Evolutionary conservation across 108 stramenopile species (phyloP), one percentile per base, ranked within the genome.

Genomic region (Bacterosira constricta): DNA sequence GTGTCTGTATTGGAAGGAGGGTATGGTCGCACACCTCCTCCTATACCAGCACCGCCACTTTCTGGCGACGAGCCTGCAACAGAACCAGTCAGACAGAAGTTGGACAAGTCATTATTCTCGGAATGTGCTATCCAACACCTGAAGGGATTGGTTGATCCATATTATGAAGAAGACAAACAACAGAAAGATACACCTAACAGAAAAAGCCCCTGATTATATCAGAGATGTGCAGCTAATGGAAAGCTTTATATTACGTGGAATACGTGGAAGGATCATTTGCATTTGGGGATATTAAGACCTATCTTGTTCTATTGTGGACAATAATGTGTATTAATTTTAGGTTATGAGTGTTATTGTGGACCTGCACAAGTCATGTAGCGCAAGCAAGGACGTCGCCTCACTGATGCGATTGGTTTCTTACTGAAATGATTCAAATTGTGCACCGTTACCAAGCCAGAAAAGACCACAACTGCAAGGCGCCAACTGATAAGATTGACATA

Each of bases 1-100:
- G 93, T 98, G 4, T 96, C 96, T 15, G 96, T 96, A 13, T 68
- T 98, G 37, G 97, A 98, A 72, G 97, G 97, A 51, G 97, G 97
- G 18, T 98, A 98, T 66, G 92, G 94, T 13, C 71, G 88, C 58
- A 79, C 87, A 27, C 77, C 85, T 12, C 65, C 62, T 29, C 11
- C 38, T n/a, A 42, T 67, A 27, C 73, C 81, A 13, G 31, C 74
- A 7, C 71, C 70, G 32, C 71, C 76, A 38, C 13, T 66, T 11
- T 56, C 46, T 37, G 42, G 49, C 18, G 39, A 60, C 38, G 37
- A 41, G 30, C 17, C 37, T 18, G 38, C 64, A 9, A 56, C 71
- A 50, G 46, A 0, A 25, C 12, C 47, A 34, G 17, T 57, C 17
- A 53, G 49, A 44, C 63, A 47, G 18, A 42, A 54, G 23, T 71